Evolutionary conservation across 2,329 filamentous ascomycete species (phyloP), one percentile per base, ranked within the genome.

Genomic region (Pezizomycotina sp.): DNA sequence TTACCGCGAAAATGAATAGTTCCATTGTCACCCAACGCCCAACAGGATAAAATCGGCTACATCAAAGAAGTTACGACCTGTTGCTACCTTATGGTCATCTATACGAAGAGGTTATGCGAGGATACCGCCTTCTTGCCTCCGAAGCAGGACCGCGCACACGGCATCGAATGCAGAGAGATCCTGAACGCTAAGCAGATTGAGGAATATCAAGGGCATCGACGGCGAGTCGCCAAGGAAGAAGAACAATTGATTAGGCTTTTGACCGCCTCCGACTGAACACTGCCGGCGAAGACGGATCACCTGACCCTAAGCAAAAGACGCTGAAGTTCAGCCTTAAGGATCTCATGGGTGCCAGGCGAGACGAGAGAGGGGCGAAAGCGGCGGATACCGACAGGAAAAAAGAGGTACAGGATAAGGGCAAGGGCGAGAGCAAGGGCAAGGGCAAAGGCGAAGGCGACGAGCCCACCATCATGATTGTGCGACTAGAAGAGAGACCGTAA

Each of bases 21-120:
- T 73, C 48, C 69, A 73, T 54, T 92, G 83, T 60, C 80, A 50
- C 81, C 80, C 0, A 74, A 78, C 31, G 64, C 73, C 20, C 69
- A 69, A 2, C 64, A 62, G 29, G 76, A 92, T 55, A 71, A 76
- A 30, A 92, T 93, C 50, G 77, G 76, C 27, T 83, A 81, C 72
- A 91, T 93, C 58, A 92, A 92, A 57, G 84, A 93, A 56, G 72
- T 86, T 1, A 78, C 77, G 2, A 92, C 82, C 7, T 93, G 84
- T 59, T 73, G 81, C 8, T 93, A 93, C 54, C 65, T 92, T 35
- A 92, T 93, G 83, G 72, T 92, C 20, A 71, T 93, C 45, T 78
- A 92, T 54, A 92, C 84, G 0, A 81, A 83, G 0, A 74, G 82
- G 1, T 69, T 93, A 8, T 93, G 84, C 60, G 71, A 77, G 53